Conservation (phyloP, 2,329 filamentous ascomycete genomes). For the Talaromyces sp. region DNA sequence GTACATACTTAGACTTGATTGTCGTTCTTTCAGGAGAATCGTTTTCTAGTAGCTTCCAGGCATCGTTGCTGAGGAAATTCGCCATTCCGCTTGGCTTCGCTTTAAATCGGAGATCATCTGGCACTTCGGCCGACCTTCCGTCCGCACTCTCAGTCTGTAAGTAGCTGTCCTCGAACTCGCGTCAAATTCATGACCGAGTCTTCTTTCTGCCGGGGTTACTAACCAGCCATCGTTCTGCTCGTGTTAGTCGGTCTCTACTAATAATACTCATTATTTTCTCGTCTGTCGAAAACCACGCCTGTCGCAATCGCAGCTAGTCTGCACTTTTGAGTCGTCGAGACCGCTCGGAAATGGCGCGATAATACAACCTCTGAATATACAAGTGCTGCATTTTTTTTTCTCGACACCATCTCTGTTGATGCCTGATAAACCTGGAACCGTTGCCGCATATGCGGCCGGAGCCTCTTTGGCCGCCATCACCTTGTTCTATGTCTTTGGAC, state of each 20-base stretch:
- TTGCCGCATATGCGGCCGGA: slow-evolving; percentile 89
- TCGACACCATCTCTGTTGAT: slow-evolving; percentile 42
- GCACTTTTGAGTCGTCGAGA: neutral
- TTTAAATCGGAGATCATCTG: neutral
- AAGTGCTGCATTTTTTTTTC: neutral
- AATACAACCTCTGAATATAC: neutral
- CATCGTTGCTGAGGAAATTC: neutral
- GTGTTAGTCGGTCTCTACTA: neutral
- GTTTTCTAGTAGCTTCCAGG: neutral
- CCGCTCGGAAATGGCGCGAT: neutral
- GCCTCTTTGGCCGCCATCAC: slow-evolving; percentile 92
- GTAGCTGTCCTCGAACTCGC: neutral
- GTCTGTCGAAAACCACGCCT: neutral
- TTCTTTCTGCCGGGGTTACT: too few species aligned
- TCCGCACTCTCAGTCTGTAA: neutral
- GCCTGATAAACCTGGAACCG: slow-evolving; percentile 76
- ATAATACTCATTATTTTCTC: neutral
- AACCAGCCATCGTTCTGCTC: too few species aligned
- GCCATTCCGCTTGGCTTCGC: neutral
- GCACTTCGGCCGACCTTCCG: neutral
- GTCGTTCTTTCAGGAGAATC: neutral
- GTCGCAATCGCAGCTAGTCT: neutral
- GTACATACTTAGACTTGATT: neutral
- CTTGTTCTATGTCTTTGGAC: slow-evolving; percentile 93
- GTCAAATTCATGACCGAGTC: neutral